Evolutionary conservation across 2,329 filamentous ascomycete genomes (phyloP).

Genomic region (Colletotrichum phormii): DNA sequence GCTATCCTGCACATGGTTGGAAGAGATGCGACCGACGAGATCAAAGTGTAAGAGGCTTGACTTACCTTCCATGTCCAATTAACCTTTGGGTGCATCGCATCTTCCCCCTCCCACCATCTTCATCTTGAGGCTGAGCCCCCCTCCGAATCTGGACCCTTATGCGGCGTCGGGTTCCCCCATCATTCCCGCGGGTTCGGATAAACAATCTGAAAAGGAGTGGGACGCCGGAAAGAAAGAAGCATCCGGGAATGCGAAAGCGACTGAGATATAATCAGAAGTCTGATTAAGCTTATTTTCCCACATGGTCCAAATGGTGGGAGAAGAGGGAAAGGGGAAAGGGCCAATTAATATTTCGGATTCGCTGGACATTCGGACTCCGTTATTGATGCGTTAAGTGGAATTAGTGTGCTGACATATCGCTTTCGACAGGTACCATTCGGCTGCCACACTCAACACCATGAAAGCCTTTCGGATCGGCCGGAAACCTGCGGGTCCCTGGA

Average conservation of each 20-base stretch:
- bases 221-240: neutral
- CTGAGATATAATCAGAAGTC: constrained; percentile 21
- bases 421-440: constrained; percentile 66
- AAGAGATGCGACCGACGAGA: constrained; percentile 69
- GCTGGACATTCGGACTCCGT: constrained; percentile 18
- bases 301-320: neutral
- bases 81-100: neutral
- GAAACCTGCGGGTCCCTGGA: constrained; percentile 65
- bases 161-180: neutral
- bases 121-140: neutral
- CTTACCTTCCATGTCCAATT: constrained; percentile 10
- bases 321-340: constrained; percentile 22
- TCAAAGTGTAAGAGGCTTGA: constrained; percentile 60
- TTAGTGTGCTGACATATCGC: constrained; percentile 43
- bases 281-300: constrained; percentile 33
- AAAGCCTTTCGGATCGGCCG: constrained; percentile 70
- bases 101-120: neutral
- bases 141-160: neutral
- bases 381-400: constrained; percentile 28
- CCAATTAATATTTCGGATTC: constrained; percentile 26
- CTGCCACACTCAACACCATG: constrained; percentile 66
- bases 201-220: neutral
- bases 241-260: constrained; percentile 4
- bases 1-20: constrained; percentile 73
- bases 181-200: neutral